Conservation (phyloP, 495 filamentous ascomycete species). For the Chaetomium tenue region DNA sequence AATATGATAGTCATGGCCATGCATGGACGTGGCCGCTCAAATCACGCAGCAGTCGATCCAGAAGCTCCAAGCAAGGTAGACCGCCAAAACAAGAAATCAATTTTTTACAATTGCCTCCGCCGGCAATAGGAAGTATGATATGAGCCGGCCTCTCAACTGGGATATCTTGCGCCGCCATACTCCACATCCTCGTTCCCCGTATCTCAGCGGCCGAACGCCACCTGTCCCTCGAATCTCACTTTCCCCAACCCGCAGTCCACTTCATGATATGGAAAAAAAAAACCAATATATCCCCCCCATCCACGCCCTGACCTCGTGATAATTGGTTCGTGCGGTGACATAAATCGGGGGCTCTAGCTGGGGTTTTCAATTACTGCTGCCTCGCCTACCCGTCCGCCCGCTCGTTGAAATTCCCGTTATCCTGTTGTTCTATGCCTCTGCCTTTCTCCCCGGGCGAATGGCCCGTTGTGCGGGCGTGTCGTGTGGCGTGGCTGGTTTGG, state of each 20-base stretch:
- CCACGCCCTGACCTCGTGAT: too few species aligned
- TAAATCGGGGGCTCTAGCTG: too few species aligned
- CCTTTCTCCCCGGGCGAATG: too few species aligned
- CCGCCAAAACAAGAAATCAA: background rate
- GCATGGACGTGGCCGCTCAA: background rate
- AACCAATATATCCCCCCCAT: too few species aligned
- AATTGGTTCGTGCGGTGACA: too few species aligned
- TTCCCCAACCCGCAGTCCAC: background rate
- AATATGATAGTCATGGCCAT: background rate
- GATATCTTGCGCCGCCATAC: constrained; percentile 14
- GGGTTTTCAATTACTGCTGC: too few species aligned
- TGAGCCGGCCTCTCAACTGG: background rate
- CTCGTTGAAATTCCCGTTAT: too few species aligned
- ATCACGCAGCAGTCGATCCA: background rate
- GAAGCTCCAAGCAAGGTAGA: background rate
- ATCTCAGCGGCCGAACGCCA: too few species aligned
- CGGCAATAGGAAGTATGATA: constrained; percentile 15
- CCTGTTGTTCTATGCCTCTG: background rate
- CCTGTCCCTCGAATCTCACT: background rate
- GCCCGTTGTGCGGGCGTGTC: too few species aligned
- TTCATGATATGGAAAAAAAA: too few species aligned
- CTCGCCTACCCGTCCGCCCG: too few species aligned
- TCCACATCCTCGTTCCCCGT: background rate
- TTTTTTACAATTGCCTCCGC: constrained; percentile 15
- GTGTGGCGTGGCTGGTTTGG: background rate